phyloP scores from a whole-genome alignment of 2,329 filamentous ascomycete species.

The Didymella segeticola region DNA sequence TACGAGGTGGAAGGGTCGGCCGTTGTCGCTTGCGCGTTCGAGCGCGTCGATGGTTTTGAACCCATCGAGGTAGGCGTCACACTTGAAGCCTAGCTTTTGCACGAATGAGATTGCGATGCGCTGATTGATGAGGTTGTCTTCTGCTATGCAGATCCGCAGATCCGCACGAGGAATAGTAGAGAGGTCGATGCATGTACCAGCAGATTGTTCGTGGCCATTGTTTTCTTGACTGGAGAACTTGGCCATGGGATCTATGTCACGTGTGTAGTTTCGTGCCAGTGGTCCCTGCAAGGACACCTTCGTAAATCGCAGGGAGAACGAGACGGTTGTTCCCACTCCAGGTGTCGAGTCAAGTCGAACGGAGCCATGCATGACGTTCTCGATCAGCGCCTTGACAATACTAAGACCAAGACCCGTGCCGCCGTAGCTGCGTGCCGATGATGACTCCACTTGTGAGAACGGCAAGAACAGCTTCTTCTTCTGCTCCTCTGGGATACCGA shows the following conservation, averaged over 20 bases:
- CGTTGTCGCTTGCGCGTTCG: slow-evolving; percentile 72
- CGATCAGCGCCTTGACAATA: slow-evolving; percentile 93
- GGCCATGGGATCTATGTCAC: slow-evolving; percentile 62
- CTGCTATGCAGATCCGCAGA: slow-evolving; percentile 88
- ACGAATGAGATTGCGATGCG: slow-evolving; percentile 93
- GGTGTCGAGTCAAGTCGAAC: slow-evolving; percentile 83
- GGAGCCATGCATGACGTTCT: slow-evolving; percentile 86
- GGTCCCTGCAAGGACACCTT: slow-evolving; percentile 74
- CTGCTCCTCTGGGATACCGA: slow-evolving; percentile 84
- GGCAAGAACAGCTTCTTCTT: slow-evolving; percentile 87
- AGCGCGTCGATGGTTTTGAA: slow-evolving; percentile 86
- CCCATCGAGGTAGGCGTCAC: slow-evolving; percentile 90
- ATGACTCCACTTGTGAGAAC: slow-evolving; percentile 91
- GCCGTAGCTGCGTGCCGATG: slow-evolving; percentile 88
- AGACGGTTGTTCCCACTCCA: slow-evolving; percentile 72
- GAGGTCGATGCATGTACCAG: slow-evolving; percentile 55
- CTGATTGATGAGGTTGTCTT: slow-evolving; percentile 94
- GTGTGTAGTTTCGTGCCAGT: slow-evolving; percentile 44
- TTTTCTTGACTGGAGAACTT: slow-evolving; percentile 61
- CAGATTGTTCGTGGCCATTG: slow-evolving; percentile 50
- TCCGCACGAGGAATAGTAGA: slow-evolving; percentile 76
- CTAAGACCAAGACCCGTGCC: slow-evolving; percentile 89
- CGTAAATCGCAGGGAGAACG: slow-evolving; percentile 84
- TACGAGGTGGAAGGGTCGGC: slow-evolving; percentile 83
- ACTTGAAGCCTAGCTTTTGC: slow-evolving; percentile 81